Conservation (phyloP, 371 early-diverging fungal genomes). For the Haplosporangium sp. region DNA sequence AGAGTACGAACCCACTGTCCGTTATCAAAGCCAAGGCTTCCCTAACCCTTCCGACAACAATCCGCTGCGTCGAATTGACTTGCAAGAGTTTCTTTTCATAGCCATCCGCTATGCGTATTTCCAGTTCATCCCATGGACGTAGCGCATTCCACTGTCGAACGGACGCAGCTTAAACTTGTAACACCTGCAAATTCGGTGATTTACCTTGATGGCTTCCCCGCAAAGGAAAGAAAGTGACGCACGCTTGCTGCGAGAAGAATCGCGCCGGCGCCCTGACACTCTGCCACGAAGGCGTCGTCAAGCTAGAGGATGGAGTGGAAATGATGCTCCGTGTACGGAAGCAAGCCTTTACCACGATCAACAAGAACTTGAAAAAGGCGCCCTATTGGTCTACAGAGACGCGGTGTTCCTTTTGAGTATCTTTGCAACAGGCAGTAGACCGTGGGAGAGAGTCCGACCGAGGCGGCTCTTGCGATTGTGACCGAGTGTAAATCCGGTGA, state of each 20-base stretch:
- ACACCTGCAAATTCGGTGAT: background rate
- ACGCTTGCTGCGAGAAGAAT: too few relatives aligned
- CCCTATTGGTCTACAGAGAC: constrained; percentile 1
- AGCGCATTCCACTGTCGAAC: background rate
- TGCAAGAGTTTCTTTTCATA: background rate
- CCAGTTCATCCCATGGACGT: background rate
- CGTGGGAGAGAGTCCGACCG: background rate
- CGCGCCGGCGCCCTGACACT: background rate
- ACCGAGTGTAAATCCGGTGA: background rate
- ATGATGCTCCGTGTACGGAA: too few relatives aligned
- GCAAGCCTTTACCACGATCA: too few relatives aligned
- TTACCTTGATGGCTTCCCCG: background rate
- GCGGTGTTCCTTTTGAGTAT: background rate
- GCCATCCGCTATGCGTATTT: constrained; percentile 2
- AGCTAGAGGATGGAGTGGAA: too few relatives aligned
- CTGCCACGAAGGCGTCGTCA: background rate
- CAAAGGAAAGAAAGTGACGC: too few relatives aligned
- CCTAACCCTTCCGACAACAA: background rate
- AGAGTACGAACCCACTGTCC: background rate
- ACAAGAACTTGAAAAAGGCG: constrained; percentile 3
- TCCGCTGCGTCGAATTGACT: background rate
- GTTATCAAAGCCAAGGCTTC: too few relatives aligned
- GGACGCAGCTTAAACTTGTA: background rate
- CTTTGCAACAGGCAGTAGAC: background rate
- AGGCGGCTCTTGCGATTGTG: constrained; percentile 7